Evolutionary conservation across 176 grass and related monocot species (phyloP).

Genomic region (Canna indica): DNA sequence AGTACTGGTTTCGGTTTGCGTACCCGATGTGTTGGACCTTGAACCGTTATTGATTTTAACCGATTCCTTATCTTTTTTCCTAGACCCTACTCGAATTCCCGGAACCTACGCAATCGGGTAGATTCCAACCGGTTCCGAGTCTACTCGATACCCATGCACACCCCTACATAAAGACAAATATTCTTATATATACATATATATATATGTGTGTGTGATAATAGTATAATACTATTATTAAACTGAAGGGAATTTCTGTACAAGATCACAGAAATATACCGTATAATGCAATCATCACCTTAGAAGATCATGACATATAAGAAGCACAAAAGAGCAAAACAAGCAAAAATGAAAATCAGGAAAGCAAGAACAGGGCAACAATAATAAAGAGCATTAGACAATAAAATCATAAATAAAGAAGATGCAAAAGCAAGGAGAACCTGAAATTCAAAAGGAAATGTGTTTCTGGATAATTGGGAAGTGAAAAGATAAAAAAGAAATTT

Average conservation of each 20-base stretch:
- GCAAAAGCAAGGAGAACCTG: background rate
- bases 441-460: background rate
- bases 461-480: background rate
- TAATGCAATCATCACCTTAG: background rate
- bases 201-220: too few relatives aligned
- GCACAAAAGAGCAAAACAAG: background rate
- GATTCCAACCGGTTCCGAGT: too few relatives aligned
- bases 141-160: too few relatives aligned
- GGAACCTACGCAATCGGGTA: too few relatives aligned
- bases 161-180: background rate
- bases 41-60: too few relatives aligned
- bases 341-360: background rate
- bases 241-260: background rate
- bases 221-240: too few relatives aligned
- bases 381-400: background rate
- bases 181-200: too few relatives aligned
- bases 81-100: too few relatives aligned
- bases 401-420: background rate
- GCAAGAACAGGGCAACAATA: background rate
- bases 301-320: background rate
- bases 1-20: too few relatives aligned
- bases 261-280: background rate
- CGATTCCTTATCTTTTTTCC: too few relatives aligned
- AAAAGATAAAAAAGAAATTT: background rate
- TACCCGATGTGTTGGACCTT: too few relatives aligned